Percentiles rank a stretch among this genome's conserved stretches.
phyloP scores from a whole-genome alignment of 2,329 filamentous ascomycete species.

The Alternaria hordeiaustralica region DNA sequence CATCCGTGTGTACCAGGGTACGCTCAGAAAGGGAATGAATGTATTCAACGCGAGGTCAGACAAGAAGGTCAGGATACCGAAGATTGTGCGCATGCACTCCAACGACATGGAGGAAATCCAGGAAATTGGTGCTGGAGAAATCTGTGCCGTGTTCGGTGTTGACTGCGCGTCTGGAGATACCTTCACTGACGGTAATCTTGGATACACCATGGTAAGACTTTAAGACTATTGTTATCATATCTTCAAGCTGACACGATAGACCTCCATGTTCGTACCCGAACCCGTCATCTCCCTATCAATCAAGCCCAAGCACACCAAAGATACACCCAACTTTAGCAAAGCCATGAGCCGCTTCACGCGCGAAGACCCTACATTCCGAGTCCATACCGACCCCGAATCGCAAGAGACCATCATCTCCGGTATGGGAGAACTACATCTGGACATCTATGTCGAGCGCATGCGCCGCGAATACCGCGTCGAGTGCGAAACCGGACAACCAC shows the following conservation, averaged over 20 bases:
- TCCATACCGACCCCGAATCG: slow-evolving; percentile 88
- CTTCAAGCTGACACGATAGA: slow-evolving; percentile 45
- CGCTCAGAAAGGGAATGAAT: slow-evolving; percentile 83
- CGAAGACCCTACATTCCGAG: slow-evolving; percentile 96
- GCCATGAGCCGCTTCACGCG: slow-evolving; percentile 99
- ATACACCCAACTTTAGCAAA: slow-evolving; percentile 94
- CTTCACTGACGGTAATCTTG: slow-evolving; percentile 91
- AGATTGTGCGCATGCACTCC: slow-evolving; percentile 98
- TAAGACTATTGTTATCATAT: not conserved
- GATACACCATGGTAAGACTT: slow-evolving; percentile 78
- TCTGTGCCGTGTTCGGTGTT: slow-evolving; percentile 97
- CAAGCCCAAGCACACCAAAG: slow-evolving; percentile 91
- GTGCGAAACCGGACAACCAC: slow-evolving; percentile 92
- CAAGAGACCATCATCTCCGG: slow-evolving; percentile 98
- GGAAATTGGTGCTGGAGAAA: slow-evolving; percentile 94
- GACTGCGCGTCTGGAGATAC: slow-evolving; percentile 98
- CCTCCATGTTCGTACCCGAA: slow-evolving; percentile 97
- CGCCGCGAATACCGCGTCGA: slow-evolving; percentile 96
- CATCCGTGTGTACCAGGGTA: slow-evolving; percentile 96
- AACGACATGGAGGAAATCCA: slow-evolving; percentile 98
- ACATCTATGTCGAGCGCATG: slow-evolving; percentile 97
- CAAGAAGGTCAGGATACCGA: slow-evolving; percentile 95
- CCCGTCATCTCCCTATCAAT: slow-evolving; percentile 98
- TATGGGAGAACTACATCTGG: slow-evolving; percentile 96
- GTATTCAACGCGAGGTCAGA: slow-evolving; percentile 93